A percentile compares a stretch with the other conserved stretches of the same genome.
Evolutionary conservation across 129 eudicot genomes (phyloP).

Genomic region (Pulicaria dysenterica): DNA sequence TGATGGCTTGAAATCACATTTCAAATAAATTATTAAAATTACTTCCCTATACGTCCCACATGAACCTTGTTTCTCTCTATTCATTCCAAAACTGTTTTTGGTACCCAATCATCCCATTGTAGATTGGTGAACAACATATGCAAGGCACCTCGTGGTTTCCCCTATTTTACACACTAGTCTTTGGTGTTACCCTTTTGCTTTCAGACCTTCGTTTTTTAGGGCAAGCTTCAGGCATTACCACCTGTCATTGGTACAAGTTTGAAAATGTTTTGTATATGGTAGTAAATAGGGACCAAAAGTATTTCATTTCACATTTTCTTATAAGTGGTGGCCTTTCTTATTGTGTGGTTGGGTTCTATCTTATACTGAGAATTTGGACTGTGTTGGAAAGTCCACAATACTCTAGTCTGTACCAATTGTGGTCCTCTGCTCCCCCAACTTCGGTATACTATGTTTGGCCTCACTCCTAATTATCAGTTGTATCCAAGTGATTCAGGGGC

Average conservation of each 20-base stretch:
- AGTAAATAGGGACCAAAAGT: neutral
- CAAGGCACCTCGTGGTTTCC: neutral
- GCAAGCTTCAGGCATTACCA: conserved; percentile 6
- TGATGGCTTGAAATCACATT: conserved; percentile 11
- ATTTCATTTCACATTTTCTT: conserved; percentile 18
- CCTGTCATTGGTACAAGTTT: neutral
- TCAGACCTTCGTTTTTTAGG: neutral
- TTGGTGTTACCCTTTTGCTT: conserved; percentile 1
- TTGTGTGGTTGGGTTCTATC: neutral
- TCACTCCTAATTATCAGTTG: no score
- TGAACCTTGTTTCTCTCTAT: neutral
- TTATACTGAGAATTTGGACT: neutral
- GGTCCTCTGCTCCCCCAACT: no score
- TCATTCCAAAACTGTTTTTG: conserved; percentile 11
- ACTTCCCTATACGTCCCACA: neutral
- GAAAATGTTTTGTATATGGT: neutral
- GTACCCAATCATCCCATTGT: neutral
- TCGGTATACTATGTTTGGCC: no score
- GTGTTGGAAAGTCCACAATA: conserved; percentile 5
- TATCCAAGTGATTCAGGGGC: neutral
- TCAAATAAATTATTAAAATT: conserved; percentile 2
- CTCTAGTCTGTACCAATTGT: no score
- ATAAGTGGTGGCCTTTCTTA: neutral
- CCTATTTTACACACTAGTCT: conserved; percentile 9
- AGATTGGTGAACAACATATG: neutral